phyloP scores from a whole-genome alignment of 495 filamentous ascomycete species.

The Tuber borchii region DNA sequence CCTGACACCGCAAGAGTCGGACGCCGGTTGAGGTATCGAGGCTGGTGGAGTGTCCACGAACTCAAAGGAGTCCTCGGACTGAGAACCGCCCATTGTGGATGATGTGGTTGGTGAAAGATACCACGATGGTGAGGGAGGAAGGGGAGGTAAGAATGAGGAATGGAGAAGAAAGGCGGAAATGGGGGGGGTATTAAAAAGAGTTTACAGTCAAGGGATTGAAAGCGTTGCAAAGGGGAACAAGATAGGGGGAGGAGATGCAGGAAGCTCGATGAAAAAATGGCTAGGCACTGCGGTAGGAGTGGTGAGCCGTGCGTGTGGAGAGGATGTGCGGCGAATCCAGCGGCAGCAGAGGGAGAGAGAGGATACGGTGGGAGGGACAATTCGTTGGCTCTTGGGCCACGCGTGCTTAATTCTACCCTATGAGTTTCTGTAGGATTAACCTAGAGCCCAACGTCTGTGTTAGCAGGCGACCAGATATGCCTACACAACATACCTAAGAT shows the following conservation, averaged over 20 bases:
- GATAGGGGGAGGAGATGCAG: neutral
- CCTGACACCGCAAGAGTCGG: constrained; percentile 64
- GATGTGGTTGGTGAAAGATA: constrained; percentile 24
- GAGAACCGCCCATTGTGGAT: constrained; percentile 48
- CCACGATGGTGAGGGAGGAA: constrained; percentile 15
- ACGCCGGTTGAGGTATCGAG: constrained; percentile 50
- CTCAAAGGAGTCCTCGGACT: constrained; percentile 55
- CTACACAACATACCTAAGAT: neutral
- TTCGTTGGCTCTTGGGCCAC: neutral
- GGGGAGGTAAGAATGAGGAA: constrained; percentile 18
- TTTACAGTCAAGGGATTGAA: neutral
- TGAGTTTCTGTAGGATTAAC: neutral
- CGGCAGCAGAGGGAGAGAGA: neutral
- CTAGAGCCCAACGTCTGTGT: neutral
- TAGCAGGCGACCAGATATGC: neutral
- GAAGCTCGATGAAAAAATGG: neutral
- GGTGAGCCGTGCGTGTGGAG: neutral
- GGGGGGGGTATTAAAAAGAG: neutral
- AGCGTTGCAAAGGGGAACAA: neutral
- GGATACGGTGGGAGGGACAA: neutral
- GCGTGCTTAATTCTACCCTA: neutral
- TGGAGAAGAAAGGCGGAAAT: neutral
- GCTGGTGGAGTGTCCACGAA: constrained; percentile 72
- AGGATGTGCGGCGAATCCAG: neutral
- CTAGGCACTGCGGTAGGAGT: neutral